Percentiles rank a stretch among this genome's conserved stretches.
Conservation (phyloP, 1,284 basidiomycete genomes). For the Vanrija sp. region DNA sequence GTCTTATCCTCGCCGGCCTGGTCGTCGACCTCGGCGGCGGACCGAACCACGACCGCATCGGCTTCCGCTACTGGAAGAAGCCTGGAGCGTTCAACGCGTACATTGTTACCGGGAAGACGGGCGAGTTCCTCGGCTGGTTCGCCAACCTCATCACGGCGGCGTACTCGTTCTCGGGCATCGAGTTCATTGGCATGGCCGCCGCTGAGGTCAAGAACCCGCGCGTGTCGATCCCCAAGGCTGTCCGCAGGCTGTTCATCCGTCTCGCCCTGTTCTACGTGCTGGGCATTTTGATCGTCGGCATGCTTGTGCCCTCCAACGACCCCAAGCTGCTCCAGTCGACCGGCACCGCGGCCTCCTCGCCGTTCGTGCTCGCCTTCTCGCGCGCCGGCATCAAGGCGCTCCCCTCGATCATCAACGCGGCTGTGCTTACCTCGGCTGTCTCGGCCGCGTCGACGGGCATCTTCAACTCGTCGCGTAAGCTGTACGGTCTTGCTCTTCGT, state of each 20-base stretch:
- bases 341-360: slow-evolving; percentile 64
- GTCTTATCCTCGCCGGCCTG: slow-evolving; percentile 62
- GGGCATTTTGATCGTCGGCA: slow-evolving; percentile 57
- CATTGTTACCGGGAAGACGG: slow-evolving; percentile 19
- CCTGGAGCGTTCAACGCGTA: slow-evolving; percentile 56
- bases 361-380: slow-evolving; percentile 60
- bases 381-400: slow-evolving; percentile 67
- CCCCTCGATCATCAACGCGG: slow-evolving; percentile 78
- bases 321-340: slow-evolving; percentile 55
- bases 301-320: slow-evolving; percentile 67
- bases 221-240: slow-evolving; percentile 23
- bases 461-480: slow-evolving; percentile 72
- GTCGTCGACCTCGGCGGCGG: slow-evolving; percentile 68
- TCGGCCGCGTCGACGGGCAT: slow-evolving; percentile 79
- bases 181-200: slow-evolving; percentile 26
- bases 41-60: slow-evolving; percentile 52
- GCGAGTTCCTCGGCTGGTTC: slow-evolving; percentile 35
- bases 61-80: slow-evolving; percentile 61
- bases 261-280: slow-evolving; percentile 64
- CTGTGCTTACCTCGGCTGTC: slow-evolving; percentile 76
- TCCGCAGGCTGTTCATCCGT: slow-evolving; percentile 60
- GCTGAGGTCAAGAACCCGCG: slow-evolving; percentile 32
- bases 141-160: slow-evolving; percentile 30
- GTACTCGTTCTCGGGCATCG: slow-evolving; percentile 29
- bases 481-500: slow-evolving; percentile 73